A percentile compares a stretch with the other conserved stretches of the same genome.
phyloP scores from a whole-genome alignment of 1,284 basidiomycete genomes.

The Cryptococcus sp. region DNA sequence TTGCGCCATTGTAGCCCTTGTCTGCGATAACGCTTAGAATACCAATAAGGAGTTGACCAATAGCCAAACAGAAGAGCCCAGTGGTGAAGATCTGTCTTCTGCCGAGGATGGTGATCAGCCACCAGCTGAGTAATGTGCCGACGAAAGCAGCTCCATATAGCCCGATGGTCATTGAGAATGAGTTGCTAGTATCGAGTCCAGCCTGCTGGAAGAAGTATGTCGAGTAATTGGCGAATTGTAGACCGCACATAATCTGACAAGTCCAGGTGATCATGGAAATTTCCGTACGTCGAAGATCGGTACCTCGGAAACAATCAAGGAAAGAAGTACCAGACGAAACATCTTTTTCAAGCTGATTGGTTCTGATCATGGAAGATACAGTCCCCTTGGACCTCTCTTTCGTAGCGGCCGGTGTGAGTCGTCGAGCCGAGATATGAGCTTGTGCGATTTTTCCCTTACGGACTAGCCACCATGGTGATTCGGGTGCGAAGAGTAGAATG shows the following conservation, averaged over 20 bases:
- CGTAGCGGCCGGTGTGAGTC: slow-evolving; percentile 14
- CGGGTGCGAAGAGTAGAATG: slow-evolving; percentile 26
- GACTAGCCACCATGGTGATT: slow-evolving; percentile 33
- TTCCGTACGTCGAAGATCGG: slow-evolving; percentile 26
- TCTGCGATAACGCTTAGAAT: slow-evolving; percentile 5
- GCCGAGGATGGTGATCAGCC: slow-evolving; percentile 6
- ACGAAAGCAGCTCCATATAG: slow-evolving; percentile 19
- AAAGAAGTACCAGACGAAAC: slow-evolving; percentile 36
- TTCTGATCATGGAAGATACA: slow-evolving; percentile 46
- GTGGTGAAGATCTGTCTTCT: neutral
- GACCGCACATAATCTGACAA: slow-evolving; percentile 19
- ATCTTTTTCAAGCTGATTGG: slow-evolving; percentile 32
- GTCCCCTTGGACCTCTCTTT: slow-evolving; percentile 11
- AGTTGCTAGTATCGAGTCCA: slow-evolving; percentile 38
- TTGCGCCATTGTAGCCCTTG: slow-evolving; percentile 7
- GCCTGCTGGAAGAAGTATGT: slow-evolving; percentile 38
- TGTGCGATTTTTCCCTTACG: slow-evolving; percentile 20
- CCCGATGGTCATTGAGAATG: slow-evolving; percentile 22
- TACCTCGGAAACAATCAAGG: slow-evolving; percentile 50
- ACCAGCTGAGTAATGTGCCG: slow-evolving; percentile 34
- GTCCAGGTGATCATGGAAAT: slow-evolving; percentile 14
- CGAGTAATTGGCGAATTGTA: slow-evolving; percentile 15
- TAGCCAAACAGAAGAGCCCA: slow-evolving; percentile 52
- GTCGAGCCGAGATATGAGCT: slow-evolving; percentile 14
- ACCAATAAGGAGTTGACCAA: slow-evolving; percentile 9